Evolutionary conservation across 306 rosid genomes (phyloP), one percentile per base, ranked within the genome.

Genomic region (Prinsepia uniflora): DNA sequence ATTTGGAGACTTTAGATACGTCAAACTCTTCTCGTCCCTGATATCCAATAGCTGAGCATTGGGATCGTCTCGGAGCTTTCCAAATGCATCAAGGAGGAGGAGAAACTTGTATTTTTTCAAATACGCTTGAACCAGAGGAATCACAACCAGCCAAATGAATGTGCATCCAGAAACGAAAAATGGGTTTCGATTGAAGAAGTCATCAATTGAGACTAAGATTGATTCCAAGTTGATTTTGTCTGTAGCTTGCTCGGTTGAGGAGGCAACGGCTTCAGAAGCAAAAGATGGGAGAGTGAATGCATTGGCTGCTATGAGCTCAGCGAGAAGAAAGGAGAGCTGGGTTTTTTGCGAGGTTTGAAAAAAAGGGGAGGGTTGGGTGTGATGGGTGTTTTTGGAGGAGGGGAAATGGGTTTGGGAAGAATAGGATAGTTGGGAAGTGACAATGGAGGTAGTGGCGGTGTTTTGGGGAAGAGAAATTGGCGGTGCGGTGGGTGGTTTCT

Each of bases 81-180:
- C 76, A 73, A 87, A 94, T 0, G 92, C 99, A 63, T 89, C 91
- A 67, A 94, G 86, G 80, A 96, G 91, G 6, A 83, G 80, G 4
- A 91, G 66, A 69, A 81, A 89, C 80, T 91, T 94, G 76, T 78
- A 94, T 47, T 94, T 89, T 12, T 81, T 84, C 14, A 89, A 81
- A 70, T 80, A 89, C 72, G 84, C 80, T 9, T 91, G 48, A 2
- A 86, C 34, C 62, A 86, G 49, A 64, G 99, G 99, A 13, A 94
- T 73, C 34, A 42, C 99, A 71, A 94, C 87, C 6, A 94, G 79
- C 88, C 94, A 91, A 61, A 91, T 80, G 72, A 94, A 94, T 12
- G 91, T 73, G 68, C 94, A 89, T 14, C 87, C 87, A 20, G 92
- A 92, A 62, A 94, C 96, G 13, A 94, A 94, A 74, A 89, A 94